These are phyloP conservation scores for Coemansia sp. DNA, from an alignment of 192 early-diverging fungal species.

Conservation along the genomic window DNA sequence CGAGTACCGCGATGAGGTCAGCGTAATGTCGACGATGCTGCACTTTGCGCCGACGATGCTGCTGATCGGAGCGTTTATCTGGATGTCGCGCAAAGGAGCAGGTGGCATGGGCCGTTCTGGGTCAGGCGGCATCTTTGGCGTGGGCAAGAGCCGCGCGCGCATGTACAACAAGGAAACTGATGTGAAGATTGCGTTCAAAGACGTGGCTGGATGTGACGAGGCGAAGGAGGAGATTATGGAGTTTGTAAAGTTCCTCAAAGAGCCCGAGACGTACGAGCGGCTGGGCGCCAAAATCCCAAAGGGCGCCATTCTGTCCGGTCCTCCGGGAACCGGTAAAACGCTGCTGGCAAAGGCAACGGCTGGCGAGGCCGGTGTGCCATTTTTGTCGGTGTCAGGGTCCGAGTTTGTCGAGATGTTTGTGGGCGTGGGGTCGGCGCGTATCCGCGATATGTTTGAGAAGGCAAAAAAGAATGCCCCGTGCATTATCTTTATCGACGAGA, in stretches of 20 bases:
- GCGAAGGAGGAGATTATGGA: conserved; percentile 99
- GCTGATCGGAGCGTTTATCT: conserved; percentile 84
- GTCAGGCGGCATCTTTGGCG: conserved; percentile 88
- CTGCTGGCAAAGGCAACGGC: conserved; percentile 98
- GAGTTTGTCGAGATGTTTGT: conserved; percentile 99
- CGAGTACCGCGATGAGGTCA: conserved; percentile 82
- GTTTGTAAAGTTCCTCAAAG: conserved; percentile 99
- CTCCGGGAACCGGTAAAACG: conserved; percentile 98
- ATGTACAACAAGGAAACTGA: conserved; percentile 97
- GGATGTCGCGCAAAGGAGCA: conserved; percentile 78
- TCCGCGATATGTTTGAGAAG: conserved; percentile 94
- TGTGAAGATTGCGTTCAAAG: conserved; percentile 96
- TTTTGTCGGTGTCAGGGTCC: conserved; percentile 97
- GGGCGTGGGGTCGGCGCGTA: conserved; percentile 90
- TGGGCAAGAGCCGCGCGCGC: conserved; percentile 93
- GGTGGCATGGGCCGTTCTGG: conserved; percentile 64
- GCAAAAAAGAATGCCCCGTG: conserved; percentile 97
- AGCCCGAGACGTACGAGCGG: conserved; percentile 85
- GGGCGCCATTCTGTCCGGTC: conserved; percentile 92
- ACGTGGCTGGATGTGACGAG: conserved; percentile 98
- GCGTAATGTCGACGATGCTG: conserved; percentile 67
- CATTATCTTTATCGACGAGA: conserved; percentile 99
- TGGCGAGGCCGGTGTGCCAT: conserved; percentile 97
- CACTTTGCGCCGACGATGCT: conserved; percentile 93
- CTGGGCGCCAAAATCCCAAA: conserved; percentile 98